Conservation (phyloP, 2,329 filamentous ascomycete species). For the Diaporthe sp. region DNA sequence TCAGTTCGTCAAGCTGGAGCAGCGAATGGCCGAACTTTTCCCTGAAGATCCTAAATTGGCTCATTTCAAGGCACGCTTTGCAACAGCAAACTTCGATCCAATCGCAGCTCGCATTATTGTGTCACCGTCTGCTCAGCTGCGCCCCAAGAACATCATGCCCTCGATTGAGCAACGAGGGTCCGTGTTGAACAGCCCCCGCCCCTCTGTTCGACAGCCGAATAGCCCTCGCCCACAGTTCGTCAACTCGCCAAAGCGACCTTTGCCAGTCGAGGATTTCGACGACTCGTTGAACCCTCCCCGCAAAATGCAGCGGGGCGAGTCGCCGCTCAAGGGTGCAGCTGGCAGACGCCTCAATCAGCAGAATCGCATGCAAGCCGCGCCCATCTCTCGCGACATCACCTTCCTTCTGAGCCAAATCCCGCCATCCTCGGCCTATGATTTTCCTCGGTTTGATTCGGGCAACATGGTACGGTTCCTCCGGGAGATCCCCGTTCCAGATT, state of each 20-base stretch:
- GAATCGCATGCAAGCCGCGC: conserved; percentile 72
- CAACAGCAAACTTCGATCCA: conserved; percentile 82
- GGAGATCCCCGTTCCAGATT: conserved; percentile 75
- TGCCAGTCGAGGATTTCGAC: conserved; percentile 79
- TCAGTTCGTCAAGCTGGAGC: conserved; percentile 91
- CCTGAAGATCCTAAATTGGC: conserved; percentile 85
- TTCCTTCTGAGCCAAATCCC: conserved; percentile 82
- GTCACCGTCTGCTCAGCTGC: conserved; percentile 83
- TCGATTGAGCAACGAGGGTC: conserved; percentile 67
- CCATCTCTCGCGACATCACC: conserved; percentile 79
- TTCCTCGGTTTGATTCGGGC: conserved; percentile 77
- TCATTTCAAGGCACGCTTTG: conserved; percentile 83
- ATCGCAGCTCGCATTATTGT: conserved; percentile 86
- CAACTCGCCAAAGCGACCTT: conserved; percentile 73
- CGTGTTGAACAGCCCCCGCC: conserved; percentile 60
- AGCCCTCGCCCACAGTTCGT: conserved; percentile 66
- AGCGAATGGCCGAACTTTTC: conserved; percentile 93
- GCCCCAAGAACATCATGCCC: conserved; percentile 70
- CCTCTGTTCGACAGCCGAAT: conserved; percentile 48
- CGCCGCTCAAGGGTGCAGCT: conserved; percentile 91
- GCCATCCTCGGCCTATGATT: conserved; percentile 78
- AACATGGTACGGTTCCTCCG: conserved; percentile 82
- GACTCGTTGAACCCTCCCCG: conserved; percentile 78
- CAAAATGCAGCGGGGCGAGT: conserved; percentile 90
- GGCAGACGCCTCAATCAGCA: conserved; percentile 88